A percentile compares a stretch with the other conserved stretches of the same genome.
phyloP scores from a whole-genome alignment of 139 green algal genomes.

The Protoeuglena noctilucae region DNA sequence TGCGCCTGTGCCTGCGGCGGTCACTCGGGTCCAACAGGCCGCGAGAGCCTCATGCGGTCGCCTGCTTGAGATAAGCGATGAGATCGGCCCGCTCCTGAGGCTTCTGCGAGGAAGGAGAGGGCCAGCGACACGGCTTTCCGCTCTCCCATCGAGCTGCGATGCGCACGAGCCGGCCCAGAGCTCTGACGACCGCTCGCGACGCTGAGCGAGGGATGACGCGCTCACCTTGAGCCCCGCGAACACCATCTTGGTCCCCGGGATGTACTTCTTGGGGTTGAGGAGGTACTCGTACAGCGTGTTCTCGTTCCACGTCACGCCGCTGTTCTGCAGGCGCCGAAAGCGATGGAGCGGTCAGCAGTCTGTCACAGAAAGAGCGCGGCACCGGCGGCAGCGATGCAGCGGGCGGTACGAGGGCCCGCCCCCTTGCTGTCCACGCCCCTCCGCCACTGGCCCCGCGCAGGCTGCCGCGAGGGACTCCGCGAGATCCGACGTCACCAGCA shows the following conservation, averaged over 20 bases:
- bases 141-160: not conserved
- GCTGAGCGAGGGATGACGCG: conserved; percentile 43
- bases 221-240: conserved; percentile 98
- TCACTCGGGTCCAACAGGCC: no score
- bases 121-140: not conserved
- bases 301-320: conserved; percentile 46
- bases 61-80: conserved; percentile 75
- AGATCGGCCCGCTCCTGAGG: conserved; percentile 46
- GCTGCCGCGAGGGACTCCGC: no score
- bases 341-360: not conserved
- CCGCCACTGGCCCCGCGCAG: no score
- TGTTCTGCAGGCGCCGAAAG: not conserved
- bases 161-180: not conserved
- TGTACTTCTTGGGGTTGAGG: conserved; percentile 96
- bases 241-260: conserved; percentile 94
- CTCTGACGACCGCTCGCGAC: not conserved
- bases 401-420: no score
- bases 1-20: no score
- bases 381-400: no score
- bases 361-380: not conserved
- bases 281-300: conserved; percentile 89
- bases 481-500: not conserved
- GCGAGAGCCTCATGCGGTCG: conserved; percentile 33
- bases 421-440: no score
- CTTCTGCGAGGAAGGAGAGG: not conserved